Evolutionary conservation across 371 early-diverging fungal genomes (phyloP), one percentile per base, ranked within the genome.

Genomic region (Syncephalis fuscata): DNA sequence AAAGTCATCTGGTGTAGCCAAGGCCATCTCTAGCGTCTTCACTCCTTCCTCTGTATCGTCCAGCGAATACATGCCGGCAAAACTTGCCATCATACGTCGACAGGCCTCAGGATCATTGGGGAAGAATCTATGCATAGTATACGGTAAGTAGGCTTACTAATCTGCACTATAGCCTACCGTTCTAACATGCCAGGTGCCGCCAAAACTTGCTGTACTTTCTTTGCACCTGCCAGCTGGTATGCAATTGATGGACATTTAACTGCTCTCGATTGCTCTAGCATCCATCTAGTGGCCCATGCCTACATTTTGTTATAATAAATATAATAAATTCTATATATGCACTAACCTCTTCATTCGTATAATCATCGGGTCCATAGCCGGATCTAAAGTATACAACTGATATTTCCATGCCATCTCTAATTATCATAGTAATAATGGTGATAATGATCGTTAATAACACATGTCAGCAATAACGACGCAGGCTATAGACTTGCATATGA

Each of bases 181-280:
- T 93, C 92, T 11, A 96, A 58, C 21, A 80, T 63, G 17, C 85
- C 85, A 0, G 89, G 80, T 0, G 66, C 57, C 0, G 93, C 79
- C 32, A 97, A 60, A 3, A 92, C 80, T 59, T 97, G 95, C 56
- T 97, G 96, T 3, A 94, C 75, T 57, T 97, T 97, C 59, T 97
- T 97, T 22, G 88, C 73, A 9, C 98, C 98, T 0, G 82, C 86
- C n/a, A 97, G 63, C 46, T 95, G 96, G 54, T 92, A 92, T 0
- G 87, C 85, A 11, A 88, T 67, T 16, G 74, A 84, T 23, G 96
- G 98, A 52, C 91, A 89, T 50, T 92, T 86, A 51, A 94, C 78
- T 0, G 93, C 69, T 20, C 73, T 54, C 0, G 92, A 88, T 16
- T 70, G 68, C 55, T 97, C 98, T 3, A 92, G 63, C 46, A 78